Percentiles rank a stretch among this genome's conserved stretches.
Conservation (phyloP, 1,284 basidiomycete genomes). For the Cystobasidium pallidum region DNA sequence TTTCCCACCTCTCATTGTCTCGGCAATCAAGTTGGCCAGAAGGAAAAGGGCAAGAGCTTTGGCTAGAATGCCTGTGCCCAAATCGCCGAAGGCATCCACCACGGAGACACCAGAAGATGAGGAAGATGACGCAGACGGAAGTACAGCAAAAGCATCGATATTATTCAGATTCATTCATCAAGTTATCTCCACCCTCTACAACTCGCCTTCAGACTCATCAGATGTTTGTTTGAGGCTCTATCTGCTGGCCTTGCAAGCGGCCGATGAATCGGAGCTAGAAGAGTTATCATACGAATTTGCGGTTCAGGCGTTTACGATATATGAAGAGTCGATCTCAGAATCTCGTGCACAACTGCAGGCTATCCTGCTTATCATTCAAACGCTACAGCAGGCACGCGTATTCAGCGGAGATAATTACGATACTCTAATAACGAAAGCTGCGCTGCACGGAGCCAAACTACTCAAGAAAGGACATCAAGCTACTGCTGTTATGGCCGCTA, state of each 20-base stretch:
- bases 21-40: slow-evolving; percentile 83
- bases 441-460: slow-evolving; percentile 87
- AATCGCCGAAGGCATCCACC: slow-evolving; percentile 6
- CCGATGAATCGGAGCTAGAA: slow-evolving; percentile 89
- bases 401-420: slow-evolving; percentile 92
- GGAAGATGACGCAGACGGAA: slow-evolving; percentile 60
- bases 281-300: slow-evolving; percentile 94
- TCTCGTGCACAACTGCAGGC: slow-evolving; percentile 88
- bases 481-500: slow-evolving; percentile 87
- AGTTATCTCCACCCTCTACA: slow-evolving; percentile 84
- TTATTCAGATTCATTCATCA: slow-evolving; percentile 92
- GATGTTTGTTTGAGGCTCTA: slow-evolving; percentile 85
- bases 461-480: slow-evolving; percentile 96
- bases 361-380: slow-evolving; percentile 86
- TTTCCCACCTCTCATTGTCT: slow-evolving; percentile 88
- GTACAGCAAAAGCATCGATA: slow-evolving; percentile 68
- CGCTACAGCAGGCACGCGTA: slow-evolving; percentile 78
- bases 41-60: slow-evolving; percentile 56
- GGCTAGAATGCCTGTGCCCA: slow-evolving; percentile 10
- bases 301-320: slow-evolving; percentile 67
- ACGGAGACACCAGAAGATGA: slow-evolving; percentile 55
- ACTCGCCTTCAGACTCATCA: slow-evolving; percentile 80
- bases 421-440: slow-evolving; percentile 92
- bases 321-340: slow-evolving; percentile 92
- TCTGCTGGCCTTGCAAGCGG: slow-evolving; percentile 88